Evolutionary conservation across 345 rosid genomes (phyloP).

Genomic region (Linum lewisii): DNA sequence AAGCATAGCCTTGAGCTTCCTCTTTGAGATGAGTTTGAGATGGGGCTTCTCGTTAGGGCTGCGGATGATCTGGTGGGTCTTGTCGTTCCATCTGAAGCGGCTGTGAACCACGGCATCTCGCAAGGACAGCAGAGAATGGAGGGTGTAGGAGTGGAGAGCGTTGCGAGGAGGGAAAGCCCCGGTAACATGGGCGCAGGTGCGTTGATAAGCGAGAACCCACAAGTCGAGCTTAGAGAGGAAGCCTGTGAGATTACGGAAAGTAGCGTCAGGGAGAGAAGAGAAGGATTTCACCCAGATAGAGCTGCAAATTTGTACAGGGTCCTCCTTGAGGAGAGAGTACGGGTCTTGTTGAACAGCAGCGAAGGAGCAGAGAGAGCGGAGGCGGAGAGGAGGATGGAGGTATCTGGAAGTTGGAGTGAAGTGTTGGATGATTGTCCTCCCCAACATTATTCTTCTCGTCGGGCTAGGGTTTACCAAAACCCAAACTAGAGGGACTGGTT

Average conservation of each 20-base stretch:
- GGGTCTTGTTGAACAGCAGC: slow-evolving; percentile 31
- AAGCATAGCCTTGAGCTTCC: slow-evolving; percentile 39
- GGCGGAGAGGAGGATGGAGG: neutral
- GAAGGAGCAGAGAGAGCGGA: slow-evolving; percentile 28
- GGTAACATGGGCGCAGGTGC: slow-evolving; percentile 62
- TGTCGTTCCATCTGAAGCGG: slow-evolving; percentile 68
- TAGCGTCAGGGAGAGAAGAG: slow-evolving; percentile 45
- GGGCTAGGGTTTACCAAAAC: too few species aligned
- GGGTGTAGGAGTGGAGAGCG: slow-evolving; percentile 53
- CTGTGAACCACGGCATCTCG: slow-evolving; percentile 45
- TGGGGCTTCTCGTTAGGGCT: slow-evolving; percentile 53
- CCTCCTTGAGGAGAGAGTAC: slow-evolving; percentile 60
- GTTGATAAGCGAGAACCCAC: slow-evolving; percentile 91
- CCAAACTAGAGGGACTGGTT: too few species aligned
- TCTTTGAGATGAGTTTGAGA: slow-evolving; percentile 36
- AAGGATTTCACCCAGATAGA: slow-evolving; percentile 90
- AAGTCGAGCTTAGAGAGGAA: slow-evolving; percentile 83
- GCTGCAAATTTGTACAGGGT: slow-evolving; percentile 66
- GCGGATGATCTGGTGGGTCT: slow-evolving; percentile 47
- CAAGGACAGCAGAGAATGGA: slow-evolving; percentile 66
- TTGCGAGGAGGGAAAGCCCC: slow-evolving; percentile 90
- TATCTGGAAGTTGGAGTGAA: slow-evolving; percentile 10
- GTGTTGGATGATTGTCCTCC: slow-evolving; percentile 59
- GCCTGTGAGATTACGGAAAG: slow-evolving; percentile 68
- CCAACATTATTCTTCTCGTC: slow-evolving; percentile 25